Percentiles rank a stretch among this genome's conserved stretches.
Evolutionary conservation across 208 protist species (phyloP).

Genomic region (Tritrichomonas musculus): DNA sequence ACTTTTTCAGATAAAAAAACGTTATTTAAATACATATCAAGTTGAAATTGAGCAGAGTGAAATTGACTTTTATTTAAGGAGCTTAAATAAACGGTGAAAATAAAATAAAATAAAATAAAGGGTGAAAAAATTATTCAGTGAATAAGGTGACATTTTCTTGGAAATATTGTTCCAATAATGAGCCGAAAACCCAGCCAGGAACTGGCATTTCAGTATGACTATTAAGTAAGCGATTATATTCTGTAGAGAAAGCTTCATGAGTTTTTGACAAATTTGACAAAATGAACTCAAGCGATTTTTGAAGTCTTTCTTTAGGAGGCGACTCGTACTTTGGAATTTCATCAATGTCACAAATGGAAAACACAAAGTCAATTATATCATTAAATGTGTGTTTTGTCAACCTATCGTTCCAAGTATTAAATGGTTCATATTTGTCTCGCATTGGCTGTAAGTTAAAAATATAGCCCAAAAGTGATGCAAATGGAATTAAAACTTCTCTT

Average conservation of each 20-base stretch:
- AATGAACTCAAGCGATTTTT: not conserved
- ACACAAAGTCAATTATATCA: not conserved
- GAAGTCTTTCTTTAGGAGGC: not conserved
- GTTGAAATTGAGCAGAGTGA: too few species aligned
- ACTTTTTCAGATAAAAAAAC: too few species aligned
- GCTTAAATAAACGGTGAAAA: too few species aligned
- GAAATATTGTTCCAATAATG: not conserved
- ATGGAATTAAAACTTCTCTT: not conserved
- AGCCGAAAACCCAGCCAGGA: not conserved
- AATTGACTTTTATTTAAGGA: too few species aligned
- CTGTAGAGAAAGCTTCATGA: not conserved
- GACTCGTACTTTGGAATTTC: not conserved
- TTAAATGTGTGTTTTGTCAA: not conserved
- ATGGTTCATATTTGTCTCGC: not conserved
- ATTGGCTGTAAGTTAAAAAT: not conserved
- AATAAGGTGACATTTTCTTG: not conserved
- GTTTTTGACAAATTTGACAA: not conserved
- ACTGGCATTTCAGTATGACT: not conserved
- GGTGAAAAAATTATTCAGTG: too few species aligned
- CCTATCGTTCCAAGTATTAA: not conserved
- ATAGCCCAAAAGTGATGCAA: not conserved
- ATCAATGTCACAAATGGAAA: not conserved
- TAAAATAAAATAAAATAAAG: too few species aligned
- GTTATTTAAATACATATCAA: too few species aligned
- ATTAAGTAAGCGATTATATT: not conserved